These are phyloP conservation scores for Cardiospermum halicacabum DNA, from an alignment of 345 rosid genomes.

Conservation along the genomic window DNA sequence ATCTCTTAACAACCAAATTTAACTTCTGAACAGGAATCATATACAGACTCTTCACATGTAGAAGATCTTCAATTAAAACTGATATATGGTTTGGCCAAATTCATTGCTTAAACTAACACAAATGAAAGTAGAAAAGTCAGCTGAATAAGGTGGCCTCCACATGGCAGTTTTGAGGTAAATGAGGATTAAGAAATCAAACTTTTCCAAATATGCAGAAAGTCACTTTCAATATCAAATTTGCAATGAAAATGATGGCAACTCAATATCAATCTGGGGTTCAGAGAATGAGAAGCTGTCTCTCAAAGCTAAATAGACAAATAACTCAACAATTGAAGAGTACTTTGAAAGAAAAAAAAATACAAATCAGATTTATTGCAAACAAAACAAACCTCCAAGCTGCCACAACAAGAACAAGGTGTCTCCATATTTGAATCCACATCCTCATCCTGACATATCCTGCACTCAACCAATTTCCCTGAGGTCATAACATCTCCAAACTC, in stretches of 20 bases:
- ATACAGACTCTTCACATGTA: not conserved
- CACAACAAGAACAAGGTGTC: conserved; percentile 83
- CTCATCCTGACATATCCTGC: conserved; percentile 95
- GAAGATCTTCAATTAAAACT: not conserved
- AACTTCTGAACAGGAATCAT: not conserved
- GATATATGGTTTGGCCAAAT: not conserved
- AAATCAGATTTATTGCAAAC: not conserved
- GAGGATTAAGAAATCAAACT: not conserved
- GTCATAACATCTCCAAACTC: conserved; percentile 42
- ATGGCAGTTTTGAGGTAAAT: conserved; percentile 2
- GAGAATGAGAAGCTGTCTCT: not conserved
- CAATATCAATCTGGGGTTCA: not conserved
- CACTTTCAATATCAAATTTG: conserved; percentile 4
- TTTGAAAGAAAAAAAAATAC: conserved; percentile 3
- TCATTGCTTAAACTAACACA: not conserved
- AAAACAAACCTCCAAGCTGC: conserved; percentile 77
- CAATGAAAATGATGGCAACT: conserved; percentile 10
- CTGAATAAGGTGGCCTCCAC: not conserved
- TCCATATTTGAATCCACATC: conserved; percentile 85
- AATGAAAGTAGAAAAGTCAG: not conserved
- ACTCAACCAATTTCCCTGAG: conserved; percentile 56
- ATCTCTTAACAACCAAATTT: not conserved
- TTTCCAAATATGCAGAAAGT: conserved; percentile 9
- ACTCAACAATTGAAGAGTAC: not conserved
- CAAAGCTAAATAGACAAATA: not conserved